Evolutionary conservation across 2,329 filamentous ascomycete species (phyloP), one percentile per base, ranked within the genome.

Genomic region (Diplocarpon rosae): DNA sequence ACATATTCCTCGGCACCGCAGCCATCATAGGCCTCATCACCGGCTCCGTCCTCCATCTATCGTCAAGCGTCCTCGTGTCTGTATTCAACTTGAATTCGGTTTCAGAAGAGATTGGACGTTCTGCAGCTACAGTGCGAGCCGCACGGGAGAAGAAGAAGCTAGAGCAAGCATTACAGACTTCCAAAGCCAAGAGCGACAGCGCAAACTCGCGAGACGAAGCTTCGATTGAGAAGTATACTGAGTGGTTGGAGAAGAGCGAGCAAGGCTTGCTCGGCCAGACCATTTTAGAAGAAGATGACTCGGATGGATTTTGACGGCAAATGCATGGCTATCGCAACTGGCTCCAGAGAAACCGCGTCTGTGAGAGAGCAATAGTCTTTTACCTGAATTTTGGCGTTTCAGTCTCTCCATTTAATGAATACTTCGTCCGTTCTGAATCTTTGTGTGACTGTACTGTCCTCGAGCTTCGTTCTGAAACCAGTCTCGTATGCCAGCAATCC

Each of bases 381-480:
- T 4, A 3, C 20, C 37, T 8, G n/a, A 5, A n/a, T 17, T 29
- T 29, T 28, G 13, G n/a, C 6, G 11, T 13, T 20, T 63, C 50
- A 63, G 60, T 85, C 78, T 62, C 84, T 78, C 85, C 85, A 90
- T 62, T 83, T 77, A 39, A 90, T 76, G 55, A 80, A 76, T 15
- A 90, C 84, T 63, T 88, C 84, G 59, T 90, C 85, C 5, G 85
- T 90, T 57, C 85, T 78, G 62, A 88, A 90, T 43, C 85, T 71
- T 63, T 90, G 85, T 12, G 85, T 90, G 64, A 83, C 95, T 11
- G 83, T 86, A 55, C 83, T 90, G 36, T 95, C 85, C 51, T 82
- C 79, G 37, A 96, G 62, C 7, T 74, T 67, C 1, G 88, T 95
- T 48, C 67, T 72, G 60, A 87, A 88, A 1, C 90, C 90, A 13